Evolutionary conservation across 1,284 basidiomycete species (phyloP).

Genomic region (Pisolithus thermaeus): DNA sequence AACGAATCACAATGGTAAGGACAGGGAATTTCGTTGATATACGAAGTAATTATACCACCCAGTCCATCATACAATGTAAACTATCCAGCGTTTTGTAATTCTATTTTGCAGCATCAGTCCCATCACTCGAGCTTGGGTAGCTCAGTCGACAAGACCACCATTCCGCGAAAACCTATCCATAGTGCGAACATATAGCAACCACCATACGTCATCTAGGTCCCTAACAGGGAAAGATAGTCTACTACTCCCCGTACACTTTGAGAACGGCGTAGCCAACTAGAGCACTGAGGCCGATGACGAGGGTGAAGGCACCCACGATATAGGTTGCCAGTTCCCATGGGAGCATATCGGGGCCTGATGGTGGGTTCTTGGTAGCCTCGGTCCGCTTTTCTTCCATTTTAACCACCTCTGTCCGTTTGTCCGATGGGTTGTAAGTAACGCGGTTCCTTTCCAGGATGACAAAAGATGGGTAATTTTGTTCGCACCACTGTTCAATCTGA

Average conservation of each 20-base stretch:
- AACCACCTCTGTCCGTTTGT: conserved; percentile 25
- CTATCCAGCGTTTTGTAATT: too few relatives aligned
- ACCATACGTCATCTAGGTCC: not conserved
- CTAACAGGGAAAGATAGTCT: not conserved
- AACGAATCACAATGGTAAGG: too few relatives aligned
- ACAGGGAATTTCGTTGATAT: too few relatives aligned
- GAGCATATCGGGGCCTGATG: conserved; percentile 11
- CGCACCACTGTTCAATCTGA: conserved; percentile 92
- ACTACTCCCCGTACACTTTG: conserved; percentile 22
- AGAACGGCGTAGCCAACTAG: conserved; percentile 32
- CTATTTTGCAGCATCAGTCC: too few relatives aligned
- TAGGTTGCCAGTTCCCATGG: conserved; percentile 36
- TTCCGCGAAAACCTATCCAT: too few relatives aligned
- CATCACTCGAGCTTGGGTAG: too few relatives aligned
- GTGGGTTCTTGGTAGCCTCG: conserved; percentile 5
- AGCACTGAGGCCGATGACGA: conserved; percentile 33
- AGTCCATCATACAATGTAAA: too few relatives aligned
- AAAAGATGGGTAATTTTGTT: conserved; percentile 86
- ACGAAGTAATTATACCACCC: too few relatives aligned
- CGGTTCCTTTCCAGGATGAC: conserved; percentile 42
- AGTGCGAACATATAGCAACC: not conserved
- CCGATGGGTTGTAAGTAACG: conserved; percentile 19
- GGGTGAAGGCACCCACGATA: conserved; percentile 35
- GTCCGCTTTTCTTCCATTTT: conserved; percentile 36
- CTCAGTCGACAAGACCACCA: too few relatives aligned